Evolutionary conservation across 164 flowering plant genomes (phyloP).

Genomic region (Litsea cubeba): DNA sequence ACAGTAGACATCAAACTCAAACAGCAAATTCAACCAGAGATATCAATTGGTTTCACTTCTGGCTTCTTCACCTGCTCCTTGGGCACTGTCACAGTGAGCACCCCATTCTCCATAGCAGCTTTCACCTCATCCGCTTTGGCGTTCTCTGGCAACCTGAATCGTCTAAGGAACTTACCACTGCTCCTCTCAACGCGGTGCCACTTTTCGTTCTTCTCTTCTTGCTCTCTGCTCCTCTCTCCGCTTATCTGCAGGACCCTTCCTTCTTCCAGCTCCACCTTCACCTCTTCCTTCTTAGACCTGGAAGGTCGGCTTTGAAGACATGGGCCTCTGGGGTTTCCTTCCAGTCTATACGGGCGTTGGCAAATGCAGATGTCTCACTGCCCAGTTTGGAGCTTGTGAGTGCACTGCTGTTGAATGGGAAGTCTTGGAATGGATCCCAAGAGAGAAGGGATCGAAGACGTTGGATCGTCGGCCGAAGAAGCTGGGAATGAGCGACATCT

Average conservation of each 20-base stretch:
- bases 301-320: too few species aligned
- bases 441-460: conserved; percentile 9
- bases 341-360: too few species aligned
- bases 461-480: conserved; percentile 7
- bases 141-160: conserved; percentile 31
- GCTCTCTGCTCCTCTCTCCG: too few species aligned
- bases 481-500: conserved; percentile 11
- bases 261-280: too few species aligned
- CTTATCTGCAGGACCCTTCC: too few species aligned
- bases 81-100: conserved; percentile 35
- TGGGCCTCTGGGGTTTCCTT: too few species aligned
- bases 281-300: too few species aligned
- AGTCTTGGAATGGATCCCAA: too few species aligned
- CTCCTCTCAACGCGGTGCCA: too few species aligned
- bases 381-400: neutral
- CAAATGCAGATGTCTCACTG: conserved; percentile 18
- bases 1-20: conserved; percentile 8
- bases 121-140: conserved; percentile 27
- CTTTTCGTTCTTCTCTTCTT: too few species aligned
- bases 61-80: conserved; percentile 28
- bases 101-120: conserved; percentile 33
- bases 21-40: conserved; percentile 16
- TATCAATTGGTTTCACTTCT: conserved; percentile 22
- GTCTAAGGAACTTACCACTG: too few species aligned
- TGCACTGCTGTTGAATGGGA: conserved; percentile 2